A percentile compares a stretch with the other conserved stretches of the same genome.
phyloP scores from a whole-genome alignment of 441 rosid species.

The Dalechampia spathulata region DNA sequence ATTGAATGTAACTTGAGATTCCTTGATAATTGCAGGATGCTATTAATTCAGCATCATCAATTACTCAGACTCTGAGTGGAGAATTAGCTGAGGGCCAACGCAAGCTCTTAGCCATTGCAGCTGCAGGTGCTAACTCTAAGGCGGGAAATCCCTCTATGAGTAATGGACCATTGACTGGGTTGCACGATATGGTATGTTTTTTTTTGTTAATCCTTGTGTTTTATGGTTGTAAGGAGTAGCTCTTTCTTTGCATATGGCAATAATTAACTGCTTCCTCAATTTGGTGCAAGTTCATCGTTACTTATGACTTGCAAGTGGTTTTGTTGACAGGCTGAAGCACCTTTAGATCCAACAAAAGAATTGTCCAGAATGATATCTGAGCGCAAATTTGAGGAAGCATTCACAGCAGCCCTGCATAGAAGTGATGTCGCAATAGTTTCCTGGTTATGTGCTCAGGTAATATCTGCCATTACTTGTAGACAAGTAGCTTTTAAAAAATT shows the following conservation, averaged over 20 bases:
- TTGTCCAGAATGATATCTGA: constrained; percentile 54
- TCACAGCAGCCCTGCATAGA: constrained; percentile 61
- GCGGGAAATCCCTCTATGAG: constrained; percentile 38
- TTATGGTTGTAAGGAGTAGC: background rate
- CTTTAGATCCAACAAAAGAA: constrained; percentile 61
- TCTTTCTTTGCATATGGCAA: background rate
- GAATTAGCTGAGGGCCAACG: constrained; percentile 65
- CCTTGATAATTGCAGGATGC: constrained; percentile 45
- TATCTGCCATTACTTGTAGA: background rate
- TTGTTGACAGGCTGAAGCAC: constrained; percentile 39
- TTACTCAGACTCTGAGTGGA: constrained; percentile 53
- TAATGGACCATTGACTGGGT: constrained; percentile 51
- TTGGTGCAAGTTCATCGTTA: background rate
- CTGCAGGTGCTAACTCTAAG: constrained; percentile 44
- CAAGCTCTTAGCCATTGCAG: constrained; percentile 56
- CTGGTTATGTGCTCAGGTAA: constrained; percentile 76
- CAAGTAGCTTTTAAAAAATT: background rate
- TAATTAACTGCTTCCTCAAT: background rate
- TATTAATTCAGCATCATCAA: constrained; percentile 54
- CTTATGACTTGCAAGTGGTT: constrained; percentile 4
- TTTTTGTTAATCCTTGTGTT: background rate
- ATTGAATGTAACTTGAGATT: constrained; percentile 4
- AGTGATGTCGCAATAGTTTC: constrained; percentile 70
- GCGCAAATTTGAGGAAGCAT: constrained; percentile 64
- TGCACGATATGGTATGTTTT: constrained; percentile 45